These are phyloP conservation scores for Cladophialophora yegresii DNA, from an alignment of 2,329 filamentous ascomycete genomes.

Conservation along the genomic window DNA sequence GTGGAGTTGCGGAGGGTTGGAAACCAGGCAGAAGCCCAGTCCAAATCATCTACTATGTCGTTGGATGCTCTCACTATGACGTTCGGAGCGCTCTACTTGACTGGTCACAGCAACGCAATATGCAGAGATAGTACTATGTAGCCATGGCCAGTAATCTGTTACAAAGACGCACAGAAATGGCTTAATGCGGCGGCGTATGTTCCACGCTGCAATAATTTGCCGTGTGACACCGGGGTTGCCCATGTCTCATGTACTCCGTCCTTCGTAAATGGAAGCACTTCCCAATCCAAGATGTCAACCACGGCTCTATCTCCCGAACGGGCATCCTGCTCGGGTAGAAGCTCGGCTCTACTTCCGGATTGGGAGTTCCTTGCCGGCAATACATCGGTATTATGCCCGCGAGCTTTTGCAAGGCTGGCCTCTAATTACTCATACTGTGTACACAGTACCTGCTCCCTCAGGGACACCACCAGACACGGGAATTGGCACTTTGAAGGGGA, in stretches of 20 bases:
- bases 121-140: background rate
- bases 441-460: background rate
- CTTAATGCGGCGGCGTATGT: background rate
- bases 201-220: background rate
- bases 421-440: background rate
- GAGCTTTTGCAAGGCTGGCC: background rate
- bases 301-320: background rate
- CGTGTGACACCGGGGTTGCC: background rate
- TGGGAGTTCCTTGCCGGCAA: background rate
- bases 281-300: background rate
- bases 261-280: background rate
- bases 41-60: background rate
- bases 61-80: background rate
- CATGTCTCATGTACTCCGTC: background rate
- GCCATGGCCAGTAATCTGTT: background rate
- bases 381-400: background rate
- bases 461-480: too few relatives aligned
- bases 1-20: background rate
- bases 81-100: background rate
- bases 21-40: background rate
- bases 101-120: background rate
- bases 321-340: background rate
- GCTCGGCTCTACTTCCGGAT: background rate
- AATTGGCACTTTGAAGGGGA: background rate
- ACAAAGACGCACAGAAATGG: background rate